A percentile compares a stretch with the other conserved stretches of the same genome.
phyloP scores from a whole-genome alignment of 768 basidiomycete genomes.

The Leccinum arenicola region DNA sequence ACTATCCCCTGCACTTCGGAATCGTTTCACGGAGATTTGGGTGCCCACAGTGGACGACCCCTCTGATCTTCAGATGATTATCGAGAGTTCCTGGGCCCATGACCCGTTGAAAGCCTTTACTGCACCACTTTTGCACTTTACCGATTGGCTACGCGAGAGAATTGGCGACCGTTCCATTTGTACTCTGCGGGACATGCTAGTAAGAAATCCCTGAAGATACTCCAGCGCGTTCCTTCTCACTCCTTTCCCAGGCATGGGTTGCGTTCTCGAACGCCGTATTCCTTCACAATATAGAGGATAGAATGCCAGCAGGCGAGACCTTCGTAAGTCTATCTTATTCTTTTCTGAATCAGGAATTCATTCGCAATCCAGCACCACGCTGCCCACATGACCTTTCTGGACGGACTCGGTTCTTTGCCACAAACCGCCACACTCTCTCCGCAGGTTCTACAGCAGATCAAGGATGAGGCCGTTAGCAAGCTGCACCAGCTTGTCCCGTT shows the following conservation, averaged over 20 bases:
- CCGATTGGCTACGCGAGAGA: conserved; percentile 69
- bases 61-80: conserved; percentile 73
- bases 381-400: conserved; percentile 88
- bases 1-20: conserved; percentile 91
- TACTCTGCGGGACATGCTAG: conserved; percentile 86
- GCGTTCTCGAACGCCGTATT: conserved; percentile 73
- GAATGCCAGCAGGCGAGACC: conserved; percentile 46
- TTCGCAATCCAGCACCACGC: conserved; percentile 70
- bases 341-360: conserved; percentile 11
- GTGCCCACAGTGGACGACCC: conserved; percentile 80
- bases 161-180: conserved; percentile 64
- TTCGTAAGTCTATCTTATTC: conserved; percentile 53
- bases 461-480: conserved; percentile 50
- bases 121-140: conserved; percentile 65
- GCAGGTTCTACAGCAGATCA: conserved; percentile 58
- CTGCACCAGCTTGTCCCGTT: conserved; percentile 58
- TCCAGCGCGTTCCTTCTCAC: conserved; percentile 1
- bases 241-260: conserved; percentile 75
- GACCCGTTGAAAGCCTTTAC: conserved; percentile 56
- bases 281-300: conserved; percentile 24
- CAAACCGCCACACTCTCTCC: conserved; percentile 64
- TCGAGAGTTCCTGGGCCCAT: conserved; percentile 65
- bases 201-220: conserved; percentile 34
- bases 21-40: conserved; percentile 99
- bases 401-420: conserved; percentile 80